Conservation (phyloP, 2,329 filamentous ascomycete genomes). For the Colletotrichum tropicale region DNA sequence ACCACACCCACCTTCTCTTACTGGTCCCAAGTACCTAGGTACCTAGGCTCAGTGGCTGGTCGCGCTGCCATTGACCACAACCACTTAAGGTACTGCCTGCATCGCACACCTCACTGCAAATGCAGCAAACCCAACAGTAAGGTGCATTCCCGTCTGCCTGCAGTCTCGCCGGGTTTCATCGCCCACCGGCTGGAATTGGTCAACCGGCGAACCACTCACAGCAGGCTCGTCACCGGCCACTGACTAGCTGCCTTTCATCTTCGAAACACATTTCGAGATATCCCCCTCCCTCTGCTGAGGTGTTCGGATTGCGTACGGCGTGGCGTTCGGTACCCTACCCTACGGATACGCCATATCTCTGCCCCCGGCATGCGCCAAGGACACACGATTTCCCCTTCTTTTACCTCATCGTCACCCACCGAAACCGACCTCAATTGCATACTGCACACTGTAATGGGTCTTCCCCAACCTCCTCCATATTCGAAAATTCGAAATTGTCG, state of each 20-base stretch:
- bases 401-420: conserved; percentile 7
- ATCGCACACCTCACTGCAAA: background rate
- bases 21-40: background rate
- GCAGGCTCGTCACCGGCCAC: background rate
- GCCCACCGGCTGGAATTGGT: background rate
- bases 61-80: background rate
- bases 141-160: background rate
- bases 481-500: background rate
- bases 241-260: background rate
- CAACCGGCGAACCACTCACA: background rate
- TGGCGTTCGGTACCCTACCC: background rate
- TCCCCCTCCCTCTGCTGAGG: background rate
- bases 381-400: background rate
- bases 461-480: background rate
- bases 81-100: background rate
- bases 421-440: background rate
- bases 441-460: background rate
- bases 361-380: background rate
- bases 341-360: background rate
- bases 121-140: background rate
- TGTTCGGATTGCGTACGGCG: background rate
- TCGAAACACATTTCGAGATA: background rate
- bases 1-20: background rate
- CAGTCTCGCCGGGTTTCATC: background rate
- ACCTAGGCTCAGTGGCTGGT: background rate